phyloP scores from a whole-genome alignment of 1,139 yeast species.

The Hyphopichia khmerensis region DNA sequence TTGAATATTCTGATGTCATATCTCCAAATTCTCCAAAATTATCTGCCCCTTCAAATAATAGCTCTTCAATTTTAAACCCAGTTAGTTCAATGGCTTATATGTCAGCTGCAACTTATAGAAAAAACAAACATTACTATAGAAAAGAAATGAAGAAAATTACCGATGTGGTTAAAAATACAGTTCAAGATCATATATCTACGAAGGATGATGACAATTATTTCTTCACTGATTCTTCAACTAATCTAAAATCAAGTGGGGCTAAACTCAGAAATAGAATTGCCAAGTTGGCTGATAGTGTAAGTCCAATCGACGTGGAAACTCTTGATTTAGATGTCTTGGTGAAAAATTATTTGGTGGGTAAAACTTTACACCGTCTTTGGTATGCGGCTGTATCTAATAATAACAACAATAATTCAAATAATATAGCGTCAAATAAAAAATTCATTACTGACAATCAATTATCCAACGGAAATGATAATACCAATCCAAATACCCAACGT shows the following conservation, averaged over 20 bases:
- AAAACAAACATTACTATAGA: constrained; percentile 33
- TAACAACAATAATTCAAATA: background rate
- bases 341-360: constrained; percentile 33
- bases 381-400: constrained; percentile 17
- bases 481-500: background rate
- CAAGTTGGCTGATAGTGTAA: constrained; percentile 34
- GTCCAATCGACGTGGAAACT: constrained; percentile 46
- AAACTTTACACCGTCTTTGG: constrained; percentile 36
- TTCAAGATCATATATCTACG: constrained; percentile 56
- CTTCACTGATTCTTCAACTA: constrained; percentile 10
- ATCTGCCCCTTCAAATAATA: background rate
- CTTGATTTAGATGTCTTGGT: constrained; percentile 39
- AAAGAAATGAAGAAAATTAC: constrained; percentile 61
- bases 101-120: constrained; percentile 16
- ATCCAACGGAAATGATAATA: background rate
- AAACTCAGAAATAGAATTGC: constrained; percentile 37
- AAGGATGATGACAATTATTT: constrained; percentile 27
- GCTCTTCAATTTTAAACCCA: constrained; percentile 1
- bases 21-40: background rate
- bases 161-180: constrained; percentile 69
- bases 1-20: background rate
- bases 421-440: background rate
- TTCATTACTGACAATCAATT: background rate
- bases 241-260: constrained; percentile 21
- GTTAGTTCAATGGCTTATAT: constrained; percentile 1